Conservation (phyloP, 495 filamentous ascomycete species). For the Mytilinidion resinicola region DNA sequence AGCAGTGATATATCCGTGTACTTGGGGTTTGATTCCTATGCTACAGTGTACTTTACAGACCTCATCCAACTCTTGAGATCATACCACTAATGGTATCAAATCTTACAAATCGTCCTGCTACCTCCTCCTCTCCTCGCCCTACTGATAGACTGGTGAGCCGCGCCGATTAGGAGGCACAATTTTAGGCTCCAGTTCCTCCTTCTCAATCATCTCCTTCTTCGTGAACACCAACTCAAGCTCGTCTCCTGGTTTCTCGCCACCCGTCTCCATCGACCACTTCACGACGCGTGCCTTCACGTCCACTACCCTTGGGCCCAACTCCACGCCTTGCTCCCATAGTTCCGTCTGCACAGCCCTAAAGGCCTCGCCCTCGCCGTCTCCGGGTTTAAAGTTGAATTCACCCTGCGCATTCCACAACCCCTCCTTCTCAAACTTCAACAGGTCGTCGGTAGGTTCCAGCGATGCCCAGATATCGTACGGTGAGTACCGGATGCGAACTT, state of each 20-base stretch:
- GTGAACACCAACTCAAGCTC: constrained; percentile 18
- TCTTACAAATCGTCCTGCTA: too few species aligned
- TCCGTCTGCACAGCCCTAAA: constrained; percentile 14
- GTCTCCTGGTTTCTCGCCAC: constrained; percentile 12
- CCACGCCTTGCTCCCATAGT: constrained; percentile 2
- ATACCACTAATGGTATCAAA: too few species aligned
- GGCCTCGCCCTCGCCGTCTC: constrained; percentile 11
- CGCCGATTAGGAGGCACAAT: too few species aligned
- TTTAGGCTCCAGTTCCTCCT: background rate
- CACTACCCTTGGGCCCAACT: background rate
- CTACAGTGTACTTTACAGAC: too few species aligned
- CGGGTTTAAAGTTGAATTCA: background rate
- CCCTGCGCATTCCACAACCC: constrained; percentile 13
- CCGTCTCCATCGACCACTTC: constrained; percentile 10
- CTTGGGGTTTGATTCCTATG: too few species aligned
- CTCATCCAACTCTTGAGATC: too few species aligned
- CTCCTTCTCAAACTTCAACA: constrained; percentile 6
- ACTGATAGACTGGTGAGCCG: too few species aligned
- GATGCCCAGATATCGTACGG: constrained; percentile 17
- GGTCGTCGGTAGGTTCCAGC: constrained; percentile 15
- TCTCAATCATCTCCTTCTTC: background rate
- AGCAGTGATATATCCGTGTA: too few species aligned
- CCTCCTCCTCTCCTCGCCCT: too few species aligned
- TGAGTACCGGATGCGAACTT: constrained; percentile 18
- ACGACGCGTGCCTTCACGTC: constrained; percentile 7